Evolutionary conservation across 768 basidiomycete genomes (phyloP), one percentile per base, ranked within the genome.

Genomic region (Cubamyces sp.): DNA sequence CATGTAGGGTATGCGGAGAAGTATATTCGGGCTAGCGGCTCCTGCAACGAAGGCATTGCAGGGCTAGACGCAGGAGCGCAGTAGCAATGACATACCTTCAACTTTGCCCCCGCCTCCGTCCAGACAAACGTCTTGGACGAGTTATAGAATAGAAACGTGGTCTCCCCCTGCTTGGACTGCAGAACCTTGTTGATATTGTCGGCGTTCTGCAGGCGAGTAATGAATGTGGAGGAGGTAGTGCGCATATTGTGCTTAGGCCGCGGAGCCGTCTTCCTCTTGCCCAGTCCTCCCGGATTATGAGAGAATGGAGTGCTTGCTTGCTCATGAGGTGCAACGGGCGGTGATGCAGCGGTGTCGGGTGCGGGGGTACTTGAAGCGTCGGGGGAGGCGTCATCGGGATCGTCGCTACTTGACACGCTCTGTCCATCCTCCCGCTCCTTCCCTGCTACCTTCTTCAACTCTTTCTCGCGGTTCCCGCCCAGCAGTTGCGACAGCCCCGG

Each of bases 191-290:
- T 81, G 59, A 93, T 76, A 47, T 90, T 91, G 71, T 97, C 95
- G 43, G 83, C 80, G 57, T 84, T 87, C 67, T 96, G 94, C 50
- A 94, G 78, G 30, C 95, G 85, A 2, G 92, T 90, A 65, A 98
- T 90, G 74, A 98, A 98, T 2, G 92, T 92, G 23, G 96, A 96
- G 5, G 90, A 93, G 1, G 94, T 94, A 0, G 93, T 93, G 56
- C 91, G 83, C 66, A 97, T 87, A 69, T 91, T 96, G 66, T 93
- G 92, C 73, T 92, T 96, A n/a, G 94, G 93, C 34, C 91, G 81
- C 9, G 88, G 77, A 23, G 75, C 71, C 8, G 77, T 71, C 63
- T 87, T 85, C 77, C 87, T 89, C 80, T 90, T 91, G 56, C 84
- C 83, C 8, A 75, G 72, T 2, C 71, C 59, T 26, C 79, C 64